A percentile compares a stretch with the other conserved stretches of the same genome.
phyloP scores from a whole-genome alignment of 169 alveolate genomes.

The Plasmodium reichenowi region DNA sequence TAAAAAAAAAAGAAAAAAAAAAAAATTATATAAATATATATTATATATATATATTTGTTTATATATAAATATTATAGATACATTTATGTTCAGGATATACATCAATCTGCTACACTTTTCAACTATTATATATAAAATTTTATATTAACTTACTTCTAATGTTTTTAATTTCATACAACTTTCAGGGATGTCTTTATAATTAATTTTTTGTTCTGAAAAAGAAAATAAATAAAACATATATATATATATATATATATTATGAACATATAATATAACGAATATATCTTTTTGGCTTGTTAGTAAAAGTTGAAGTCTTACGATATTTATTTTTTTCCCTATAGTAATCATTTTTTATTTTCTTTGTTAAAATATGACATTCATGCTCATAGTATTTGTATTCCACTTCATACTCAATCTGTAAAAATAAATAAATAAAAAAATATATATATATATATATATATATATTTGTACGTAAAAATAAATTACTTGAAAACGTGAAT shows the following conservation, averaged over 20 bases:
- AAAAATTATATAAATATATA: not conserved
- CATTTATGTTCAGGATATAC: too few relatives aligned
- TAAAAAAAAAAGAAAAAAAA: not conserved
- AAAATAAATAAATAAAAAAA: not conserved
- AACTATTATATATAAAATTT: not conserved
- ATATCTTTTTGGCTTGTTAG: too few relatives aligned
- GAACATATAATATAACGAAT: not conserved
- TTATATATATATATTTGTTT: not conserved
- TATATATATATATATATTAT: not conserved
- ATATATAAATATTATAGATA: not conserved
- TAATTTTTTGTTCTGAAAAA: constrained; percentile 49
- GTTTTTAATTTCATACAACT: constrained; percentile 74
- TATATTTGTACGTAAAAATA: not conserved
- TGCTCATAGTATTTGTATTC: constrained; percentile 76
- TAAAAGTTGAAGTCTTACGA: constrained; percentile 16
- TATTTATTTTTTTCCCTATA: constrained; percentile 41
- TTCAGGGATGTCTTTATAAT: constrained; percentile 73
- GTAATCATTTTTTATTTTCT: constrained; percentile 75
- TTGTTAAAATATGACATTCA: constrained; percentile 59
- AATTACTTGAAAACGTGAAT: constrained; percentile 73
- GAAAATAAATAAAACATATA: constrained; percentile 4
- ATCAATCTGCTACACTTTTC: too few relatives aligned
- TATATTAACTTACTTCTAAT: constrained; percentile 41
- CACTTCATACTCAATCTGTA: constrained; percentile 68
- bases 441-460: not conserved